Conservation (phyloP, 2,329 filamentous ascomycete genomes). For the Sclerotinia trifoliorum region DNA sequence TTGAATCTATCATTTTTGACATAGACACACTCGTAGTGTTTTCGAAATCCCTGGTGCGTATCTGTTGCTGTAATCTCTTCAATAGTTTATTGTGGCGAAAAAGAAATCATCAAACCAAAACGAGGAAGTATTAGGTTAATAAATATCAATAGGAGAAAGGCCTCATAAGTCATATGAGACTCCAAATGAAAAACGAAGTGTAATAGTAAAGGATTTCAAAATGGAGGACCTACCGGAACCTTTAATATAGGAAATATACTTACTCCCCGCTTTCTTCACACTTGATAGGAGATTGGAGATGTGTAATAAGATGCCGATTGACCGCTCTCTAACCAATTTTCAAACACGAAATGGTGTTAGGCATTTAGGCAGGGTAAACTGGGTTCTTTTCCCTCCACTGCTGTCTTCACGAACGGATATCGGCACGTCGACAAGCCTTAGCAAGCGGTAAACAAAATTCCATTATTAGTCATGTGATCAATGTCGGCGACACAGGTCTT, state of each 20-base stretch:
- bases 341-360: no score
- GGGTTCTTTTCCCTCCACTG: background rate
- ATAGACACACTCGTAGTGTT: background rate
- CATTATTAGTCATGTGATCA: background rate
- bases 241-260: background rate
- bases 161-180: background rate
- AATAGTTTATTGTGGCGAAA: background rate
- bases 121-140: background rate
- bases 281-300: constrained; percentile 1
- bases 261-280: background rate
- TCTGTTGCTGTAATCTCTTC: background rate
- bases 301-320: constrained; percentile 9
- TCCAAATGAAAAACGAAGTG: background rate
- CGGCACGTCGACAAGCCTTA: constrained; percentile 2
- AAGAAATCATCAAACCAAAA: background rate
- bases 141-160: background rate
- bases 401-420: constrained; percentile 1
- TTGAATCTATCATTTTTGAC: constrained; percentile 3
- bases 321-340: background rate
- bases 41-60: background rate
- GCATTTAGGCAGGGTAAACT: no score
- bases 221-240: background rate
- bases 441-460: background rate
- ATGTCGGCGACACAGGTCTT: background rate
- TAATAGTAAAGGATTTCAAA: background rate